Base-by-base conservation (phyloP, 2,329 filamentous ascomycete genomes). In the Laburnicola sp. region DNA sequence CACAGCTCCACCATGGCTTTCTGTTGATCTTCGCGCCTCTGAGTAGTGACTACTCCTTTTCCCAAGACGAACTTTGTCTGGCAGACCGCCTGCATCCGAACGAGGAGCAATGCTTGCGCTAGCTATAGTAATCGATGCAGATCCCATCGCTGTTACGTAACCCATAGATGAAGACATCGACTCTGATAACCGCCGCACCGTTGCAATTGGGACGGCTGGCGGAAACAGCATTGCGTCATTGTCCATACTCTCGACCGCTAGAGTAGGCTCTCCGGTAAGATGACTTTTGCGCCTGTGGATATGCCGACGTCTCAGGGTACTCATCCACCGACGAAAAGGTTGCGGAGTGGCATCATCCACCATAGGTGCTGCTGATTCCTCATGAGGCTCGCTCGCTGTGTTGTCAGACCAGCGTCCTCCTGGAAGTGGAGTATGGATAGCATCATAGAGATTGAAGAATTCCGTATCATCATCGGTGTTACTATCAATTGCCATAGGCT, bases 91-190 rank as follows among this genome's bases (percentile, higher is more conserved):
- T 78, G 36, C 77, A 72, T 59, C 77, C 73, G 35, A 86, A 83
- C 46, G 81, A 28, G 83, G 82, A 40, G 83, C 77, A 52, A 87
- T 78, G 71, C 89, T 95, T 59, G 83, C 80, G 62, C 86, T 90
- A 41, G 85, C 82, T 52, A 92, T 77, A 53, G 91, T 96, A 53
- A 90, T 80, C 52, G 87, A 92, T 45, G 89, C 88, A 56, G 90
- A 94, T 68, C 87, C 91, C 60, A 95, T 82, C 11, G 84, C 87
- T n/a, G 86, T 84, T 34, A 97, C 84, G 65, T 92, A 91, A 2
- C 83, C 87, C 53, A 89, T 85, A 0, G 91, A 95, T 5, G 88
- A 90, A 1, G 82, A 81, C 9, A 89, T 89, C 2, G 87, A 88
- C 6, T 60, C 72, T 36, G 71, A 76, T 44, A 74, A 73, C 49